Evolutionary conservation across 1,284 basidiomycete genomes (phyloP), one percentile per base, ranked within the genome.

Genomic region (Cryptococcus hybrid): DNA sequence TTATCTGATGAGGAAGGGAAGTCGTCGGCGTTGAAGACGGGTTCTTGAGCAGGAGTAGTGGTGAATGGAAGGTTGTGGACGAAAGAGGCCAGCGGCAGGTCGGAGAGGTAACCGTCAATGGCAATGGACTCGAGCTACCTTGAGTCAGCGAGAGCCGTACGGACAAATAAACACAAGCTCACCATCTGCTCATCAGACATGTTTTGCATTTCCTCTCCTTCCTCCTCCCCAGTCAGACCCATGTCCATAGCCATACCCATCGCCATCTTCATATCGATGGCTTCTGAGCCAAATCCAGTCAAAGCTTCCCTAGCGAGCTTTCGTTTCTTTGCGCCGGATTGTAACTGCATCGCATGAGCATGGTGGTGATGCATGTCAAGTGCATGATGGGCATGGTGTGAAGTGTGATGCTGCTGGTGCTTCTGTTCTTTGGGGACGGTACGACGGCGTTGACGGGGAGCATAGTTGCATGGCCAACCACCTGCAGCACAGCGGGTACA

Each of bases 161-260:
- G 2, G 36, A 6, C 24, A 37, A 15, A 51, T 11, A 45, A 37
- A n/a, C n/a, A 3, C 37, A 5, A 30, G 18, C 73, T 60, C 54
- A 76, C 74, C 75, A 75, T 75, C 53, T 73, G 71, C 34, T 77
- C 75, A 51, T 77, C 75, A 15, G 62, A 62, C 68, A 75, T 68
- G 1, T 62, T 65, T 57, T 71, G 52, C 59, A 77, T 60, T 47
- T 74, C 73, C 39, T 75, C 75, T 9, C 69, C 71, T 51, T 76
- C 74, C 30, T 76, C 71, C 48, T 74, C 74, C n/a, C 64, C 66
- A 24, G 66, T 66, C 40, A 75, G 58, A 8, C 73, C 70, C 58
- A 75, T 69, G 59, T 77, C 75, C 66, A 75, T 68, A 0, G 73
- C 73, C 68, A 75, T 74, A 3, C 68, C 68, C 74, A 76, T 76